Base-by-base conservation (phyloP, 768 basidiomycete genomes). In the Astraeus odoratus region DNA sequence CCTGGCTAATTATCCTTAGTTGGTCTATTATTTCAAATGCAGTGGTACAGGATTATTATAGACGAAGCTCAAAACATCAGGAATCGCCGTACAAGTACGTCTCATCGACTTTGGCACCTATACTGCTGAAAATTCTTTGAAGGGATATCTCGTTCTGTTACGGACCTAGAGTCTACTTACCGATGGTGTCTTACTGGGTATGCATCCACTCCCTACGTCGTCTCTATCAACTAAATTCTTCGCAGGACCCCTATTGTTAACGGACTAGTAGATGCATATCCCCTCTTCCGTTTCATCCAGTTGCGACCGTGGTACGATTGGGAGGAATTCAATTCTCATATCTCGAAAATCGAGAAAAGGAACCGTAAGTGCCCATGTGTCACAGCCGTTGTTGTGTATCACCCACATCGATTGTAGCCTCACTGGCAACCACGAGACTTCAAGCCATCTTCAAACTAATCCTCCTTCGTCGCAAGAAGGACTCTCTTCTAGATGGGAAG, bases 161-260 rank as follows among this genome's bases (percentile, higher is more conserved):
- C 73, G 8, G 71, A 76, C 10, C 61, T 89, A 13, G 60, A 69
- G 9, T 51, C 76, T 0, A 68, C 55, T 15, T 74, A 79, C 56
- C 71, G 82, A 30, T 88, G 86, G 86, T 76, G 74, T 50, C 63
- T 86, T 8, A 85, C 81, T 20, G 81, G 79, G 72, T 75, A 56
- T 16, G 67, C n/a, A 22, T 47, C 20, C 13, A 36, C 43, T 59
- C 16, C 36, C 27, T 19, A 30, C 22, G 24, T 41, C 7, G 7
- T 40, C n/a, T 8, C 23, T n/a, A 37, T 26, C 27, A 18, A 6
- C n/a, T 22, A 12, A 44, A 29, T 36, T 43, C 27, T 43, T 20
- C 3, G 15, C 34, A 76, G 79, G 1, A 84, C 82, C 0, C 80
- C 81, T 0, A 78, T 86, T 48, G 73, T 80, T 43, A 88, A 86